A percentile compares a stretch with the other conserved stretches of the same genome.
phyloP scores from a whole-genome alignment of 306 rosid genomes.

The Rosa chinensis region DNA sequence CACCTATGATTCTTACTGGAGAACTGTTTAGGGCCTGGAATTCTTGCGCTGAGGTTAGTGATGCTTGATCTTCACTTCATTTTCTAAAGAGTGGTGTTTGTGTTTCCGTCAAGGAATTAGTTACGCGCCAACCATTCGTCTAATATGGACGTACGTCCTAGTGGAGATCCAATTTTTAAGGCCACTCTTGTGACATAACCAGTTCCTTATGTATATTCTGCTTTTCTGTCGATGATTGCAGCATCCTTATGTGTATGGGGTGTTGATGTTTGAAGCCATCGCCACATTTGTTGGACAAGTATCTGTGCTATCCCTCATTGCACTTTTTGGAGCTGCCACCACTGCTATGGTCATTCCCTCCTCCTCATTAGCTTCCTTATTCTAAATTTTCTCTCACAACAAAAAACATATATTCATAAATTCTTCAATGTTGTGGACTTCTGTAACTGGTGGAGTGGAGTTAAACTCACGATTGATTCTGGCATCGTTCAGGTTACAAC shows the following conservation, averaged over 20 bases:
- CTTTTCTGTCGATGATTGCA: conserved; percentile 20
- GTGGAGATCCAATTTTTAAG: background rate
- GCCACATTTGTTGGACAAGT: conserved; percentile 62
- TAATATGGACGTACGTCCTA: background rate
- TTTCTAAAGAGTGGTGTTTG: background rate
- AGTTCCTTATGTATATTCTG: background rate
- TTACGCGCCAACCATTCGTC: background rate
- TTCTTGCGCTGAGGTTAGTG: conserved; percentile 52
- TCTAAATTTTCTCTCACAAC: background rate
- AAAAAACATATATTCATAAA: background rate
- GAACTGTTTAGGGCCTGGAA: conserved; percentile 61
- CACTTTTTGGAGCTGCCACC: conserved; percentile 59
- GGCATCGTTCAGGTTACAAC: conserved; percentile 49
- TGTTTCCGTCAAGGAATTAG: background rate
- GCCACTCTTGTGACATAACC: background rate
- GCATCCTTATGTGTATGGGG: conserved; percentile 64
- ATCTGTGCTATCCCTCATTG: conserved; percentile 54
- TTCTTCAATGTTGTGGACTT: background rate
- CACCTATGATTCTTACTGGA: conserved; percentile 64
- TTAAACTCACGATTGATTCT: background rate
- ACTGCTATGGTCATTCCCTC: conserved; percentile 46
- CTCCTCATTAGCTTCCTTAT: background rate
- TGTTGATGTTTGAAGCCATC: conserved; percentile 56
- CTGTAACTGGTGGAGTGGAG: background rate
- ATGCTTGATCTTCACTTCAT: background rate